Base-by-base conservation (phyloP, 805 yeast species). In the Hanseniaspora valbyensis region DNA sequence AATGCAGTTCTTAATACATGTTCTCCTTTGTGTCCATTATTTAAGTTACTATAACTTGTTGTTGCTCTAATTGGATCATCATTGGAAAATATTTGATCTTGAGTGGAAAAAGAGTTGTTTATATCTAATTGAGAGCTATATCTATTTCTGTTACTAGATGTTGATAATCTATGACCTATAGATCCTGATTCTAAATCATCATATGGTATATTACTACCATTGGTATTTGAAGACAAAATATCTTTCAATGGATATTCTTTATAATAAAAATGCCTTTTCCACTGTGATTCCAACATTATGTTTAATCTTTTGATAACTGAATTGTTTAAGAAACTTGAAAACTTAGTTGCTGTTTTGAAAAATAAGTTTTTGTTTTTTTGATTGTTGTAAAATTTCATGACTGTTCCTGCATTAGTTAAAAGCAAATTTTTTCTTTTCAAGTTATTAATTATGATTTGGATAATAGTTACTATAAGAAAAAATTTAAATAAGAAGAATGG, bases 1-100 rank as follows among this genome's bases (percentile, higher is more conserved):
- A 48, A 48, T 10, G 51, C 51, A 5, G 51, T 48, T 26, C 51
- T 48, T 13, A 48, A 40, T 10, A 32, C 44, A 12, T 39, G 39
- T n/a, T 48, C 51, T 9, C 22, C n/a, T 10, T 48, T 39, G 4
- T 42, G 19, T 5, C 12, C 18, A 26, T 14, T 25, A 25, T 30
- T 40, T 19, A 48, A 26, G 14, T 48, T 41, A 14, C 37, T 21
- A 21, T 39, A 40, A 26, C 51, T 48, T 16, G 44, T 6, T 13
- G 51, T 40, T 13, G 51, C 41, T 48, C 51, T 48, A 22, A 37
- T 33, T 4, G 44, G 28, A 22, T 29, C 14, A 14, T 33, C 44
- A n/a, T 39, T 30, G 3, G 29, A 22, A 25, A 10, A 39, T 13
- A 24, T 5, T 21, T 19, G 28, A 10, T 34, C 39, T 5, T 18